Conservation (phyloP, 2,329 filamentous ascomycete genomes). For the Ramichloridium luteum region DNA sequence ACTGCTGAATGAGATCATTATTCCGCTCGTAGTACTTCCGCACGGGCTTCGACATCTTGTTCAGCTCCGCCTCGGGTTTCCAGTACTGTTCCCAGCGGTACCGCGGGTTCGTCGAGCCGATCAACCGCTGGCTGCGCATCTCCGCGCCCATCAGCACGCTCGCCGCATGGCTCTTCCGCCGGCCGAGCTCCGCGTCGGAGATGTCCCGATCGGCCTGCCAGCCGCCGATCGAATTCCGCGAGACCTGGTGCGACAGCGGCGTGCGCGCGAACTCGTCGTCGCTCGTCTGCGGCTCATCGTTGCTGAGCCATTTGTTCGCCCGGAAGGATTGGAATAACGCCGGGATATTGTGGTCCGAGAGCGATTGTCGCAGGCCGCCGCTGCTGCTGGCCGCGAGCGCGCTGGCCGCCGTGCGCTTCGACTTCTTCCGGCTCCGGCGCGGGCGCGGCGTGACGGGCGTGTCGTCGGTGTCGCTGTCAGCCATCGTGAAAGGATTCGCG, state of each 20-base stretch:
- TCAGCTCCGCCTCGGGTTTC: constrained; percentile 65
- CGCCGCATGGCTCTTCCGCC: constrained; percentile 32
- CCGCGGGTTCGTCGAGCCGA: constrained; percentile 74
- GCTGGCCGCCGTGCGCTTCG: background rate
- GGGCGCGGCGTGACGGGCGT: background rate
- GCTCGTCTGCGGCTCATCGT: background rate
- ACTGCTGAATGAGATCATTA: constrained; percentile 81
- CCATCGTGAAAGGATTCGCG: too few species aligned
- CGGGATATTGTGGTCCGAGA: background rate
- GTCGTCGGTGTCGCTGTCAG: constrained; percentile 1
- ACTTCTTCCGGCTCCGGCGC: background rate
- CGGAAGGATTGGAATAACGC: background rate
- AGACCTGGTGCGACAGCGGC: background rate
- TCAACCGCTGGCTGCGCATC: constrained; percentile 72
- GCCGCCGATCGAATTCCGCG: background rate
- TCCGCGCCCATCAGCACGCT: constrained; percentile 43
- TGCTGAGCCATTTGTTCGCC: background rate
- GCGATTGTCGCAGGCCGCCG: background rate
- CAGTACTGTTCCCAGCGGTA: constrained; percentile 82
- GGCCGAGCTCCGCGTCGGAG: too few species aligned
- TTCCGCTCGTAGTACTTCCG: constrained; percentile 80
- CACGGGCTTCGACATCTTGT: constrained; percentile 57
- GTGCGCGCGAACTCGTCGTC: background rate
- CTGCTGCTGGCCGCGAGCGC: background rate
- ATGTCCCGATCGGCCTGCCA: constrained; percentile 24